These are phyloP conservation scores for Lithohypha guttulata DNA, from an alignment of 2,329 filamentous ascomycete species.

Conservation along the genomic window DNA sequence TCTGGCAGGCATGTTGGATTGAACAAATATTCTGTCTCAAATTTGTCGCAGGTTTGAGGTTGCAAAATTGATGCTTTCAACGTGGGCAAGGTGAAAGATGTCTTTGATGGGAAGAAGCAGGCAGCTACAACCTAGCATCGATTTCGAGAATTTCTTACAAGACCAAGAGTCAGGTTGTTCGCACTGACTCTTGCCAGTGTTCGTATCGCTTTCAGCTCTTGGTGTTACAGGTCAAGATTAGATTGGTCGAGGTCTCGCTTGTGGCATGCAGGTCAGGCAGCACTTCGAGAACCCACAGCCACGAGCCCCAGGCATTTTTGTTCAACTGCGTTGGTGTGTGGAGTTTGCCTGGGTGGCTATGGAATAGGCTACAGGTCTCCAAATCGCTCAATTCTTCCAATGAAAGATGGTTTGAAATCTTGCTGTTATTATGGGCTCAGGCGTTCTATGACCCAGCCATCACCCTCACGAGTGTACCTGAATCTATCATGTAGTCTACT, in stretches of 20 bases:
- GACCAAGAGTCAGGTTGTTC: not conserved
- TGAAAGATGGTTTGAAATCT: too few relatives aligned
- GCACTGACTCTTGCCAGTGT: not conserved
- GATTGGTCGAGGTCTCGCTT: not conserved
- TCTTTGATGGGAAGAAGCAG: too few relatives aligned
- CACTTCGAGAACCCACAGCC: too few relatives aligned
- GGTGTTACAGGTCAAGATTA: not conserved
- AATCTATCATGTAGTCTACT: conserved; percentile 92
- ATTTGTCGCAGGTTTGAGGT: not conserved
- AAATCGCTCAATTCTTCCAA: too few relatives aligned
- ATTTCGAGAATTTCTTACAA: too few relatives aligned
- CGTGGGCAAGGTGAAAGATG: too few relatives aligned
- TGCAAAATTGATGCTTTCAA: not conserved
- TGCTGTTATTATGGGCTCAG: conserved; percentile 18
- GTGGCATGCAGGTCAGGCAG: not conserved
- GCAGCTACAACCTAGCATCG: too few relatives aligned
- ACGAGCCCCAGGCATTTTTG: not conserved
- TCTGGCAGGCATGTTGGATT: not conserved
- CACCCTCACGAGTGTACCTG: conserved; percentile 52
- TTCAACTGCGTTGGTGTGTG: not conserved
- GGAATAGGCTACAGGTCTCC: not conserved
- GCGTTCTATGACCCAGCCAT: conserved; percentile 21
- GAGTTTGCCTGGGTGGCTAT: conserved; percentile 1
- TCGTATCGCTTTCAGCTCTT: not conserved
- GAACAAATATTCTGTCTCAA: too few relatives aligned